phyloP scores from a whole-genome alignment of 352 stramenopile species.

The Phytophthora aleatoria region DNA sequence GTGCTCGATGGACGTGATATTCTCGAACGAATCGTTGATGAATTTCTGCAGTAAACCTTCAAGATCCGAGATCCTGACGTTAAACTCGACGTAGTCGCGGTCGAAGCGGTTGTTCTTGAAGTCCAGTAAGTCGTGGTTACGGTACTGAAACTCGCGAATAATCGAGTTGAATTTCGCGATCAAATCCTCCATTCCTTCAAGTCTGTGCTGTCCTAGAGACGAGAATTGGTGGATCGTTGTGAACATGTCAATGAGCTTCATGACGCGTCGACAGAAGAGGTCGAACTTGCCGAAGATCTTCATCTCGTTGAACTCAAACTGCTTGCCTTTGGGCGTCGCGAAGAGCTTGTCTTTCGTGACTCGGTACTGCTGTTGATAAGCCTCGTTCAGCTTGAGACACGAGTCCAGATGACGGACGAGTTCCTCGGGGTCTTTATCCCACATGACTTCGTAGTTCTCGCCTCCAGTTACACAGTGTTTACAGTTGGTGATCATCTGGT shows the following conservation, averaged over 20 bases:
- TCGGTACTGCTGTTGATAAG: constrained; percentile 98
- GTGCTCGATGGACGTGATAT: constrained; percentile 98
- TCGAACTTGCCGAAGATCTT: constrained; percentile 99
- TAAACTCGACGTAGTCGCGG: constrained; percentile 96
- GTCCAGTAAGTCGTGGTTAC: constrained; percentile 96
- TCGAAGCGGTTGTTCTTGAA: constrained; percentile 99
- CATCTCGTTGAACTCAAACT: constrained; percentile 99
- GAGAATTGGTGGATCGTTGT: constrained; percentile 98
- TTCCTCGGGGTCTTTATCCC: constrained; percentile 94
- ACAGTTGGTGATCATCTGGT: constrained; percentile 99
- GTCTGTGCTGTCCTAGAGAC: constrained; percentile 91
- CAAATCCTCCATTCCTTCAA: constrained; percentile 92
- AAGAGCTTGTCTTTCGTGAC: constrained; percentile 98
- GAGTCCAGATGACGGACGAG: constrained; percentile 95
- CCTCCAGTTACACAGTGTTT: constrained; percentile 93
- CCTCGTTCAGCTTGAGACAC: constrained; percentile 98
- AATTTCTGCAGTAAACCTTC: constrained; percentile 98
- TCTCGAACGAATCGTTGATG: constrained; percentile 99
- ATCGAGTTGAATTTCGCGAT: constrained; percentile 96
- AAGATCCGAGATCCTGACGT: constrained; percentile 95
- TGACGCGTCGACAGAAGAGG: constrained; percentile 96
- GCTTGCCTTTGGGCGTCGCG: constrained; percentile 95
- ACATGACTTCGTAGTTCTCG: constrained; percentile 91
- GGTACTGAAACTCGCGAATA: constrained; percentile 97
- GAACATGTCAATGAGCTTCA: constrained; percentile 99